These are phyloP conservation scores for Gossypium raimondii DNA, from an alignment of 345 rosid genomes.

Conservation along the genomic window DNA sequence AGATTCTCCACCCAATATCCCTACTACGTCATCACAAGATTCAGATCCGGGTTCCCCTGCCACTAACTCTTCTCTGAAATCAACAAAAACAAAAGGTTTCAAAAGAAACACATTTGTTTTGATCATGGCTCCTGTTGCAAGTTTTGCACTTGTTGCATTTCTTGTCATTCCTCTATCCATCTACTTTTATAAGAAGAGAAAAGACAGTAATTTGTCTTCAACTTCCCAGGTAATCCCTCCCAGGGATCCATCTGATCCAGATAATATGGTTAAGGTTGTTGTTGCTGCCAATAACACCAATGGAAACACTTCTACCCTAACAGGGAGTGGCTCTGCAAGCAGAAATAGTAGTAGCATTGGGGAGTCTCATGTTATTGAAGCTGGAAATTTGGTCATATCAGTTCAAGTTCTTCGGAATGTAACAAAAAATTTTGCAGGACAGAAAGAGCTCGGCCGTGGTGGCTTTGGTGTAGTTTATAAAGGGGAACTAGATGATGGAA, in stretches of 20 bases:
- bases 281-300: constrained; percentile 43
- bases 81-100: constrained; percentile 21
- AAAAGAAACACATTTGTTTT: constrained; percentile 31
- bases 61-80: constrained; percentile 23
- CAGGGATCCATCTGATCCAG: constrained; percentile 54
- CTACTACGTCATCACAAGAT: constrained; percentile 16
- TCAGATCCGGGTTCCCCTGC: constrained; percentile 12
- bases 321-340: constrained; percentile 52
- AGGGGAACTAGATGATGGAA: constrained; percentile 69
- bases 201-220: constrained; percentile 27
- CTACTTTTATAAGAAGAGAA: constrained; percentile 43
- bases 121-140: constrained; percentile 46
- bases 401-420: constrained; percentile 73
- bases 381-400: constrained; percentile 64
- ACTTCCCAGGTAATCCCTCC: constrained; percentile 62
- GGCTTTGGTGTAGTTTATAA: constrained; percentile 78
- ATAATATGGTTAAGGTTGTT: constrained; percentile 50
- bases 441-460: constrained; percentile 74
- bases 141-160: constrained; percentile 37
- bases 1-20: constrained; percentile 15
- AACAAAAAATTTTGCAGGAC: constrained; percentile 55
- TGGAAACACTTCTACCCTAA: constrained; percentile 38
- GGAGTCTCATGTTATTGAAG: constrained; percentile 60
- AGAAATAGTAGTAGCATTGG: constrained; percentile 39
- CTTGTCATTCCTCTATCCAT: constrained; percentile 42